Evolutionary conservation across 129 eudicot genomes (phyloP).

Genomic region (Deinandra increscens): DNA sequence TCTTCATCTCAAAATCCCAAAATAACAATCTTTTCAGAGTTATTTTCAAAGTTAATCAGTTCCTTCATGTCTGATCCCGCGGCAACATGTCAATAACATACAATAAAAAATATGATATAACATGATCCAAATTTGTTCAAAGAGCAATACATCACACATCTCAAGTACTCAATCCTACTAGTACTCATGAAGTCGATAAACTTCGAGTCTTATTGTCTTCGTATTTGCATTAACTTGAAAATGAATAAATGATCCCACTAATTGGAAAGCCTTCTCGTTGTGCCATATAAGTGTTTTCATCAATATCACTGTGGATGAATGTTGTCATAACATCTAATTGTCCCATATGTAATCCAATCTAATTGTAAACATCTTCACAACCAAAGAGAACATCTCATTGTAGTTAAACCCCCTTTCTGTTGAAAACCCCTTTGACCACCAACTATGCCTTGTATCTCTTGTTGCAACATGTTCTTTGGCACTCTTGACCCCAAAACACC

Average conservation of each 20-base stretch:
- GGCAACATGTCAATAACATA: not conserved
- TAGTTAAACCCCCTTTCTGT: not conserved
- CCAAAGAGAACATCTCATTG: not conserved
- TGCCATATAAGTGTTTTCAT: not conserved
- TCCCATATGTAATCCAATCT: not conserved
- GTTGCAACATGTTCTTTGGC: no score
- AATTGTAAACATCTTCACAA: not conserved
- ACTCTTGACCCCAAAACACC: not conserved
- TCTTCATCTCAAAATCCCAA: not conserved
- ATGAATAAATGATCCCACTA: not conserved
- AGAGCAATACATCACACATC: not conserved
- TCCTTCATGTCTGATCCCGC: not conserved
- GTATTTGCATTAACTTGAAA: no score
- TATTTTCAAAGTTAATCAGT: not conserved
- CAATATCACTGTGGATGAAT: not conserved
- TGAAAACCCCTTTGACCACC: no score
- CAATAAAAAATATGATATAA: not conserved
- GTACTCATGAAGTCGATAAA: not conserved
- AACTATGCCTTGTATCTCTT: no score
- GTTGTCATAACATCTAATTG: not conserved
- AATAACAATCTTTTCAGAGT: not conserved
- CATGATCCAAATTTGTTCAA: not conserved
- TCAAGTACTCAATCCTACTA: not conserved
- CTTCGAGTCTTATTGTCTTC: no score
- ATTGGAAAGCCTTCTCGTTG: not conserved